Evolutionary conservation across 306 rosid species (phyloP).

Genomic region (Urtica urens): DNA sequence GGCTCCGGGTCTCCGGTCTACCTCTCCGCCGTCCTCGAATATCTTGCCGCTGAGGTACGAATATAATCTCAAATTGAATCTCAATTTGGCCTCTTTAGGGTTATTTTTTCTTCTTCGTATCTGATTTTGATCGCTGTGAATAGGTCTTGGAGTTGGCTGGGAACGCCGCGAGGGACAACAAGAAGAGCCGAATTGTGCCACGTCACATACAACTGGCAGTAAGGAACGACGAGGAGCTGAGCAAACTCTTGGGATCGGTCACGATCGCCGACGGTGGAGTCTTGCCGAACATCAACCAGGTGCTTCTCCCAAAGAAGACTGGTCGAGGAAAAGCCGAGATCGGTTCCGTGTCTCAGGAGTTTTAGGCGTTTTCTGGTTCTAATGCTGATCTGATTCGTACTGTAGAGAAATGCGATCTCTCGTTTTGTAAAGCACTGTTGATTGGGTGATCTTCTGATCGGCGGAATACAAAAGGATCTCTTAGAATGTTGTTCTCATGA

Average conservation of each 20-base stretch:
- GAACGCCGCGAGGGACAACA: constrained; percentile 60
- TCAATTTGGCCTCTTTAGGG: no score
- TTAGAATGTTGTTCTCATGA: no score
- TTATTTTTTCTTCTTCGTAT: neutral
- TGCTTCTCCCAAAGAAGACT: constrained; percentile 47
- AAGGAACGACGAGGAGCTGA: constrained; percentile 65
- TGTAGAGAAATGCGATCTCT: no score
- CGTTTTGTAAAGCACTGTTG: no score
- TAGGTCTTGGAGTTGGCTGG: constrained; percentile 57
- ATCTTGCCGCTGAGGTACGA: constrained; percentile 74
- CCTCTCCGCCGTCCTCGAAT: constrained; percentile 80
- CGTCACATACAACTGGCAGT: constrained; percentile 76
- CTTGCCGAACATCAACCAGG: constrained; percentile 48
- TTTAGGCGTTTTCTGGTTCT: constrained; percentile 7
- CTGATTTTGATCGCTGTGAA: neutral
- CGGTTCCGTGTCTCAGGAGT: constrained; percentile 64
- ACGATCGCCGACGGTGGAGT: constrained; percentile 59
- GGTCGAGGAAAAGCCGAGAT: constrained; percentile 34
- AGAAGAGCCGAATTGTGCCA: constrained; percentile 54
- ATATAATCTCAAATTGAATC: no score
- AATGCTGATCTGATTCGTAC: no score
- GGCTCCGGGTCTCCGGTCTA: constrained; percentile 79
- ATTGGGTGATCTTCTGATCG: no score
- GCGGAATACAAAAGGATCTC: no score
- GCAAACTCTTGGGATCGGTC: constrained; percentile 59